Percentiles rank a stretch among this genome's conserved stretches.
Conservation (phyloP, 2,329 filamentous ascomycete genomes). For the Aspergillus sp. region DNA sequence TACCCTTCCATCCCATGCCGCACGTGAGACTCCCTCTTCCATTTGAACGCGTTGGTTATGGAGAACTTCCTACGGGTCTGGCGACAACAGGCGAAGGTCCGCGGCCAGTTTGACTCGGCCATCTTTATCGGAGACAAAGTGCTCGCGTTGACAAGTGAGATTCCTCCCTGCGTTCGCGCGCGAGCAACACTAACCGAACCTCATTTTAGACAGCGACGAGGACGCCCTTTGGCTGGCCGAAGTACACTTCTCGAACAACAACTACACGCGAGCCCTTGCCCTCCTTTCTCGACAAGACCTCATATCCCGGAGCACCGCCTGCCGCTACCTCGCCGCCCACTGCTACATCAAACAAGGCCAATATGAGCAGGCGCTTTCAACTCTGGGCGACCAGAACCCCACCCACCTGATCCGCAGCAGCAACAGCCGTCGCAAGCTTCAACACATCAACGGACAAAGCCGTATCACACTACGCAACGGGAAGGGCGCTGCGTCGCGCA, state of each 20-base stretch:
- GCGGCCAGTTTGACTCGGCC: constrained; percentile 93
- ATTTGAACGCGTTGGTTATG: constrained; percentile 58
- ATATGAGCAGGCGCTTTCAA: constrained; percentile 82
- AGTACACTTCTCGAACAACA: constrained; percentile 92
- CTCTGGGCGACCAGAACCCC: constrained; percentile 94
- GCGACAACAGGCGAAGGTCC: constrained; percentile 93
- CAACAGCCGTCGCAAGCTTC: constrained; percentile 72
- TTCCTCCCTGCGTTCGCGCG: constrained; percentile 17
- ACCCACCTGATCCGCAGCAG: constrained; percentile 77
- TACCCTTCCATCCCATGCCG: constrained; percentile 13
- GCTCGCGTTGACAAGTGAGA: constrained; percentile 84
- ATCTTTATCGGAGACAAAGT: constrained; percentile 98
- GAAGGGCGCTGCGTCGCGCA: constrained; percentile 53
- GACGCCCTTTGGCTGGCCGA: constrained; percentile 99
- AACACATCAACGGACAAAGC: constrained; percentile 62
- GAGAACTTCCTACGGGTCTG: constrained; percentile 91
- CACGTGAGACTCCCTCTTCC: background rate
- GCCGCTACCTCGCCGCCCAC: constrained; percentile 89
- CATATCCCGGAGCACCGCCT: constrained; percentile 75
- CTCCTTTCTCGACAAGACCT: constrained; percentile 85
- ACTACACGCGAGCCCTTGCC: constrained; percentile 88
- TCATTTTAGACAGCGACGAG: constrained; percentile 75
- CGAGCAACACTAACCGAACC: constrained; percentile 10
- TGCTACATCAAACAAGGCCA: constrained; percentile 91
- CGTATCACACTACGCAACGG: constrained; percentile 55